Evolutionary conservation across 768 basidiomycete species (phyloP), one percentile per base, ranked within the genome.

Genomic region (Mycena sanguinolenta): DNA sequence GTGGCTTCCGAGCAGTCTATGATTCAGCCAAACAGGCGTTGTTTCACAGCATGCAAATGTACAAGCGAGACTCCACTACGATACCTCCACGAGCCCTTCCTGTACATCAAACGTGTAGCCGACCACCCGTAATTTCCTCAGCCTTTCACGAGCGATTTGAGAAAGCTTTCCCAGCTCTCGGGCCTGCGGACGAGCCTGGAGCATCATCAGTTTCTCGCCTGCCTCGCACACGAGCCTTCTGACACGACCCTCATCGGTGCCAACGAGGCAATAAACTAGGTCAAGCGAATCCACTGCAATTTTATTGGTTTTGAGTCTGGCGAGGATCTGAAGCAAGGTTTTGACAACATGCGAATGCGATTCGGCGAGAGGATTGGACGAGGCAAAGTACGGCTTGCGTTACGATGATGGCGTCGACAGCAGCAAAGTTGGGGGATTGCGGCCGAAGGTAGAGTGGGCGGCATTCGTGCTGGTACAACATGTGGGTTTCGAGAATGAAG

Each of bases 371-470:
- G 54, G 63, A 57, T 23, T 42, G 53, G 42, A 58, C 9, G 12
- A 65, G 63, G 27, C 42, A 57, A 30, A 65, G 25, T 19, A 12
- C 42, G 3, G 39, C 16, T 4, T 32, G 23, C 9, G 53, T 57
- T 42, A 65, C 42, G 25, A 65, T 3, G 54, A 65, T 58, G 28
- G 63, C 7, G 30, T 65, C 63, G 53, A 64, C 53, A 6, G 63
- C 53, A 7, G 39, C 63, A 57, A 64, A 64, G 25, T 5, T 57
- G 4, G 23, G 39, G 39, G 36, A 14, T 34, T 58, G 42, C 3
- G 63, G 63, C 1, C 23, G 63, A 39, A 57, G 54, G 42, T 65
- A 58, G 19, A 65, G 44, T 27, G 55, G 63, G 28, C 36, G 25
- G 39, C 39, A 39, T 4, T 19, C 2, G 8, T 16, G 52, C 34